These are phyloP conservation scores for Candida oleophila DNA, from an alignment of 805 yeast species.

Conservation along the genomic window DNA sequence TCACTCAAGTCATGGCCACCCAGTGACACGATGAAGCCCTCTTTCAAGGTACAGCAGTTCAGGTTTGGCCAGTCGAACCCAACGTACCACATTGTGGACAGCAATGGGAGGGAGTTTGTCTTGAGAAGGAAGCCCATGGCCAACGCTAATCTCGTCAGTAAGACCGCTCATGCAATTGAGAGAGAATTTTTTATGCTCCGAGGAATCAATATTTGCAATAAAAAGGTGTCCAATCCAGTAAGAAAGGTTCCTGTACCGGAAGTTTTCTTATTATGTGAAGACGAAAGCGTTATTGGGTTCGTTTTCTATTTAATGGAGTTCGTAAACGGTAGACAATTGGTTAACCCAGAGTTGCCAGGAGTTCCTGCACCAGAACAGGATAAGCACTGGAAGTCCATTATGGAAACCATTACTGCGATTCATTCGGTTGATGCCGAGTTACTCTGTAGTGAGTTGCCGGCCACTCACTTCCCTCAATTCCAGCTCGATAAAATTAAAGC, in stretches of 20 bases:
- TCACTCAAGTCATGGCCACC: conserved; percentile 19
- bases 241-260: conserved; percentile 53
- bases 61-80: conserved; percentile 66
- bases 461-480: conserved; percentile 43
- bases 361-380: conserved; percentile 22
- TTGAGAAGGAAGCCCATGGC: conserved; percentile 57
- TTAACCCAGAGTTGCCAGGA: conserved; percentile 48
- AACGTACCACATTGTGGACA: conserved; percentile 50
- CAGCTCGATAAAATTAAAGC: conserved; percentile 15
- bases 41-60: conserved; percentile 48
- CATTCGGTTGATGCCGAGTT: conserved; percentile 48
- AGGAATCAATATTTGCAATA: conserved; percentile 30
- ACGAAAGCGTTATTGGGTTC: conserved; percentile 51
- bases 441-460: conserved; percentile 44
- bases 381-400: conserved; percentile 47
- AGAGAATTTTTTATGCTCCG: conserved; percentile 54
- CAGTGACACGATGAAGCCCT: conserved; percentile 18
- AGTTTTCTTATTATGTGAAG: conserved; percentile 54
- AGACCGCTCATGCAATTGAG: conserved; percentile 62
- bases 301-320: conserved; percentile 64
- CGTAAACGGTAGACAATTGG: conserved; percentile 55
- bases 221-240: conserved; percentile 9
- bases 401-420: conserved; percentile 47
- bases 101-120: conserved; percentile 40
- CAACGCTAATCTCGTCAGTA: conserved; percentile 48